Conservation (phyloP, 2,329 filamentous ascomycete genomes). For the Pezicula neosporulosa region DNA sequence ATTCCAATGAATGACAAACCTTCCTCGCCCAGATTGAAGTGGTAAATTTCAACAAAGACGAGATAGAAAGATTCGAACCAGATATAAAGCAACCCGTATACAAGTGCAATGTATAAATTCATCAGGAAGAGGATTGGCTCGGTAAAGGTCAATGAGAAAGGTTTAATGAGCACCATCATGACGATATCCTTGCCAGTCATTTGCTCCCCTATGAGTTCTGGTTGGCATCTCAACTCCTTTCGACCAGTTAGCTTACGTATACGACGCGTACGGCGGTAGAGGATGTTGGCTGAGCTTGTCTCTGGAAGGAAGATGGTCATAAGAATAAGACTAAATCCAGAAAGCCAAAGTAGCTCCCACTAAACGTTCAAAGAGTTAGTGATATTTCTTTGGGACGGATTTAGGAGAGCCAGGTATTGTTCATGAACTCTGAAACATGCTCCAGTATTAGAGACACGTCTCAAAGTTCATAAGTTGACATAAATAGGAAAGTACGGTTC, state of each 20-base stretch:
- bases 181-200: conserved; percentile 42
- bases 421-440: conserved; percentile 32
- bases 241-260: conserved; percentile 49
- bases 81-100: conserved; percentile 58
- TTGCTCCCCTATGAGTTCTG: conserved; percentile 55
- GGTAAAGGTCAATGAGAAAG: conserved; percentile 53
- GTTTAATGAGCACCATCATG: conserved; percentile 54
- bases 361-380: background rate
- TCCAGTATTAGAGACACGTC: conserved; percentile 15
- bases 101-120: conserved; percentile 57
- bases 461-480: background rate
- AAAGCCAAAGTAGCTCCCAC: conserved; percentile 56
- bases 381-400: background rate
- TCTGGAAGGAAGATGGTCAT: conserved; percentile 61
- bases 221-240: conserved; percentile 45
- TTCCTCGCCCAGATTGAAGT: conserved; percentile 53
- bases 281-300: conserved; percentile 48
- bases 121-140: conserved; percentile 61
- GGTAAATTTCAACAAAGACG: conserved; percentile 56
- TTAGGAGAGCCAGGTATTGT: background rate
- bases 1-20: conserved; percentile 60
- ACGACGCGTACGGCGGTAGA: conserved; percentile 34
- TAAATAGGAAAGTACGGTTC: conserved; percentile 41
- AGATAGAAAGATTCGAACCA: conserved; percentile 62
- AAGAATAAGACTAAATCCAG: conserved; percentile 49